Base-by-base conservation (phyloP, 2,329 filamentous ascomycete species). In the Fusarium transvaalense region DNA sequence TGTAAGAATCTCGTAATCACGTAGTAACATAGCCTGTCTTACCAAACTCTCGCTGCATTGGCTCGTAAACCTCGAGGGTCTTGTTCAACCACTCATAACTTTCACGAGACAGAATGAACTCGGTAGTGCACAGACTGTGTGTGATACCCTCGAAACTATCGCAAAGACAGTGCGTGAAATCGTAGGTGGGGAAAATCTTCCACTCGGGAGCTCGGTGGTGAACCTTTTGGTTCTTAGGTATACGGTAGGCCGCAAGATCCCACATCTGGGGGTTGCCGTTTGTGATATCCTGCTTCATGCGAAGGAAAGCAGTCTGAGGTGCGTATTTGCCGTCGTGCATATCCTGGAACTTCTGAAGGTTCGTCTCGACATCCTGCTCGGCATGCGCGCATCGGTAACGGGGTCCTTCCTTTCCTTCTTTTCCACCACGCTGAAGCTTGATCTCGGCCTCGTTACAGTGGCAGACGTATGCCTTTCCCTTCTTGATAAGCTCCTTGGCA, bases 141-240 rank as follows among this genome's bases (percentile, higher is more conserved):
- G 94, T 94, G 74, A 98, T 97, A 19, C 88, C 87, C 79, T 99
- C 96, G 69, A 97, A 93, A 71, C 92, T 94, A 84, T 98, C 96
- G 74, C 92, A 95, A 23, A 97, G 84, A 78, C 92, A 97, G 82
- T 97, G 93, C 0, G 91, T 92, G 77, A 97, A 97, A 78, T 97
- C 94, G 76, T 97, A 97, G 0, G 95, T 97, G 0, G 96, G 96
- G 78, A 97, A 97, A 67, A 97, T 97, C 79, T 89, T 91, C 94
- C 94, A 98, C 76, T 91, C 89, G 31, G 92, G 93, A 0, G 94
- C 97, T 35, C 92, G 88, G 79, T 93, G 89, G 77, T 97, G 93
- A 42, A 89, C 85, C 64, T 84, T 84, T 60, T 87, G 81, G 41
- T 92, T 89, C 74, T 91, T 87, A 64, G 93, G 86, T 56, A 98